phyloP scores from a whole-genome alignment of 1,284 basidiomycete genomes.

The Cutaneotrichosporon sp. region DNA sequence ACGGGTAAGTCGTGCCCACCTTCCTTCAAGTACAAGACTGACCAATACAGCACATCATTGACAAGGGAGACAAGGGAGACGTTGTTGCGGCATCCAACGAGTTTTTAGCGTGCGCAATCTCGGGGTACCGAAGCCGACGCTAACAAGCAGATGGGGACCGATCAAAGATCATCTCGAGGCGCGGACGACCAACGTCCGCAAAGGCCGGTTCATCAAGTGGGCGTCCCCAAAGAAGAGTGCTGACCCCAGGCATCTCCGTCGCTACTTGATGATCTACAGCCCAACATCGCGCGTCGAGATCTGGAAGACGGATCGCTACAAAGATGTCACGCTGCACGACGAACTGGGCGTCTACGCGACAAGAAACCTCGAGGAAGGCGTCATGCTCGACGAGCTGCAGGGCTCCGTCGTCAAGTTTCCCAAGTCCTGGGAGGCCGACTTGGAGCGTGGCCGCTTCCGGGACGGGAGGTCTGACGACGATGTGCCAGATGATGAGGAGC shows the following conservation, averaged over 20 bases:
- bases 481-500: constrained; percentile 30
- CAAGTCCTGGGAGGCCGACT: constrained; percentile 43
- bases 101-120: constrained; percentile 33
- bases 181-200: constrained; percentile 37
- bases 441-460: constrained; percentile 35
- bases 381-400: constrained; percentile 43
- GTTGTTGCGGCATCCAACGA: constrained; percentile 29
- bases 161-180: constrained; percentile 39
- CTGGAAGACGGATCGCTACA: constrained; percentile 46
- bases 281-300: constrained; percentile 50
- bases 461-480: constrained; percentile 42
- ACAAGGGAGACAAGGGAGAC: constrained; percentile 28
- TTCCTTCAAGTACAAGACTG: neutral
- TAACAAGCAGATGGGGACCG: constrained; percentile 24
- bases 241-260: constrained; percentile 40
- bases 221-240: neutral
- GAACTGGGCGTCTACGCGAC: constrained; percentile 51
- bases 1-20: constrained; percentile 31
- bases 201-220: constrained; percentile 15
- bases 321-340: constrained; percentile 41
- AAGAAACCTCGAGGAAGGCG: constrained; percentile 31
- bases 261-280: constrained; percentile 43
- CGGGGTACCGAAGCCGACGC: neutral
- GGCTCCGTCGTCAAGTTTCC: constrained; percentile 46
- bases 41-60: constrained; percentile 26